Evolutionary conservation across 106 monocot genomes (phyloP).

Genomic region (Allium fistulosum): DNA sequence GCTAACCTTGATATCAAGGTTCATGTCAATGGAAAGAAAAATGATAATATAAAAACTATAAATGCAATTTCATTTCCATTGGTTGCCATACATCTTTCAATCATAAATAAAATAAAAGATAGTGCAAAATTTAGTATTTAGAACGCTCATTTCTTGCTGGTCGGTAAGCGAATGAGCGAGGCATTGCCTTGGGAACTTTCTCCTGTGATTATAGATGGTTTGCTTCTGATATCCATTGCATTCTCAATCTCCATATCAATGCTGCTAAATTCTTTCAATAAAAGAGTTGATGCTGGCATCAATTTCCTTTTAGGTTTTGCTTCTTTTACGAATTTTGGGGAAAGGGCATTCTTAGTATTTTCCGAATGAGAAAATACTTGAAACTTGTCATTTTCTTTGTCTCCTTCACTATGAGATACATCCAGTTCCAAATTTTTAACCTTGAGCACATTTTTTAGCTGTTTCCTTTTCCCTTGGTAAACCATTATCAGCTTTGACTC

Average conservation of each 20-base stretch:
- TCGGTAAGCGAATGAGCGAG: slow-evolving; percentile 30
- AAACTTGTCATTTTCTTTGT: slow-evolving; percentile 8
- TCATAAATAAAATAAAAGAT: too few species aligned
- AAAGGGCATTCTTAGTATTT: slow-evolving; percentile 11
- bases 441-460: not conserved
- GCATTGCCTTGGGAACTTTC: slow-evolving; percentile 34
- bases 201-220: slow-evolving; percentile 3
- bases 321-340: slow-evolving; percentile 11
- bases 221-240: slow-evolving; percentile 30
- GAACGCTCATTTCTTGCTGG: slow-evolving; percentile 9
- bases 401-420: not conserved
- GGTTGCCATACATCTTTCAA: too few species aligned
- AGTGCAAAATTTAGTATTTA: not conserved
- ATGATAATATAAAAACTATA: too few species aligned
- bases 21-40: too few species aligned
- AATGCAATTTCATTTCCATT: too few species aligned
- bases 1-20: too few species aligned
- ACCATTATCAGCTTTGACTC: not conserved
- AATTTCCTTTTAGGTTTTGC: slow-evolving; percentile 51
- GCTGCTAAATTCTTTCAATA: slow-evolving; percentile 40
- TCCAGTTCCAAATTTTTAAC: not conserved
- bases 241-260: slow-evolving; percentile 32
- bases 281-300: slow-evolving; percentile 42
- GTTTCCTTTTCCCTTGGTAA: not conserved
- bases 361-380: not conserved